phyloP scores from a whole-genome alignment of 495 filamentous ascomycete genomes.

The Annulohypoxylon stygium region DNA sequence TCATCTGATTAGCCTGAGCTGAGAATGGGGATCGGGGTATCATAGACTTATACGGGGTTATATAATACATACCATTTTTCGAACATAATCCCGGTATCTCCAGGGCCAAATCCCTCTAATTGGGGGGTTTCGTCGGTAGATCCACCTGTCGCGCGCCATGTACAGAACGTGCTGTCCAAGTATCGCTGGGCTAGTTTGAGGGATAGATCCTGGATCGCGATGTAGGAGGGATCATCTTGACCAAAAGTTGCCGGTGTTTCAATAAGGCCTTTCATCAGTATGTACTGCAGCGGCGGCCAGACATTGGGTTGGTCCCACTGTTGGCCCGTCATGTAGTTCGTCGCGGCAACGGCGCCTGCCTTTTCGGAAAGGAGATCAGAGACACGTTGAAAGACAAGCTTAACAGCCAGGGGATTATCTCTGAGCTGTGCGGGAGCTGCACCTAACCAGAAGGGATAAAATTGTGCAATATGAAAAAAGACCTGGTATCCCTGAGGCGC shows the following conservation, averaged over 20 bases:
- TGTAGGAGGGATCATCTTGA: conserved; percentile 56
- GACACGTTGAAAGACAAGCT: conserved; percentile 55
- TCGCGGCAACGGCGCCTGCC: conserved; percentile 59
- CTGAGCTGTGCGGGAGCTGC: conserved; percentile 59
- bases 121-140: conserved; percentile 59
- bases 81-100: conserved; percentile 60
- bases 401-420: conserved; percentile 62
- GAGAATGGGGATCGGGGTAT: background rate
- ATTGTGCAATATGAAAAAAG: conserved; percentile 59
- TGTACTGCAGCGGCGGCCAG: conserved; percentile 64
- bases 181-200: conserved; percentile 62
- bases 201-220: conserved; percentile 56
- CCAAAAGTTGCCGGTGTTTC: conserved; percentile 63
- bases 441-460: conserved; percentile 66
- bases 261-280: conserved; percentile 62
- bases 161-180: conserved; percentile 65
- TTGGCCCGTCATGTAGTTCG: conserved; percentile 61
- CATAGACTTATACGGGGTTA: background rate
- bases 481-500: conserved; percentile 58
- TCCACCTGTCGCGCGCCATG: conserved; percentile 64
- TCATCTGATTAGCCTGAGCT: conserved; percentile 21
- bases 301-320: conserved; percentile 68
- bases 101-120: conserved; percentile 54
- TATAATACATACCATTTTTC: conserved; percentile 58
- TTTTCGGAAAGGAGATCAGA: conserved; percentile 53